Evolutionary conservation across 768 basidiomycete genomes (phyloP).

Genomic region (Lactifluus piperatus): DNA sequence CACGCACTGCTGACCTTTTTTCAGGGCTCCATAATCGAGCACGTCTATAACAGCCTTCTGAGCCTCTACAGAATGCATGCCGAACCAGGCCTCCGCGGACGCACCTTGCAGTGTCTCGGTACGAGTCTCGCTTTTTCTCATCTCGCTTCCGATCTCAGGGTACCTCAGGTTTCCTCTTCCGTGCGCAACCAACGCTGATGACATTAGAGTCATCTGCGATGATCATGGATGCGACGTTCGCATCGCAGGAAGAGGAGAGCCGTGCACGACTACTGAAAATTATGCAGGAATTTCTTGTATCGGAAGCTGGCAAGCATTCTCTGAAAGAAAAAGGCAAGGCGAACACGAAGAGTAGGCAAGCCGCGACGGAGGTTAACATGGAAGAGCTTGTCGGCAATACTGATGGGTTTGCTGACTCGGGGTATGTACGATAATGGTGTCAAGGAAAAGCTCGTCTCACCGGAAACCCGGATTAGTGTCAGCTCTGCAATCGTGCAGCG

Average conservation of each 20-base stretch:
- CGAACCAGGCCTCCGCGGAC: conserved; percentile 51
- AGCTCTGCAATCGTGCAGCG: conserved; percentile 93
- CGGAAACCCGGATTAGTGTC: conserved; percentile 45
- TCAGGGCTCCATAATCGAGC: conserved; percentile 72
- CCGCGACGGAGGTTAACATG: conserved; percentile 62
- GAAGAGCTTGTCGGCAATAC: conserved; percentile 92
- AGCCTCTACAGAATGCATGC: conserved; percentile 60
- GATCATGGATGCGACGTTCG: conserved; percentile 89
- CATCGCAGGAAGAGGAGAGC: conserved; percentile 60
- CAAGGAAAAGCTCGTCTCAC: not conserved
- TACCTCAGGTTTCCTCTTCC: conserved; percentile 74
- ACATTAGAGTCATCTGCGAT: conserved; percentile 64
- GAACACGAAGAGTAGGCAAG: conserved; percentile 31
- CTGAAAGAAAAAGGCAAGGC: conserved; percentile 56
- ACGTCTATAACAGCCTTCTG: conserved; percentile 68
- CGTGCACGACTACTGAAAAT: conserved; percentile 73
- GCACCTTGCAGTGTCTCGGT: conserved; percentile 84
- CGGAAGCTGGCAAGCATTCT: conserved; percentile 72
- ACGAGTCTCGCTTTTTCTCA: conserved; percentile 15
- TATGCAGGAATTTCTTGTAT: conserved; percentile 84
- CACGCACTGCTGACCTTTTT: not conserved
- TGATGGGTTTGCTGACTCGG: conserved; percentile 93
- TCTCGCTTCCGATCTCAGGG: not conserved
- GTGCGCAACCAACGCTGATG: conserved; percentile 88
- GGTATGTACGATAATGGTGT: conserved; percentile 41